phyloP scores from a whole-genome alignment of 1,139 yeast genomes.

The Scheffersomyces quercinus region DNA sequence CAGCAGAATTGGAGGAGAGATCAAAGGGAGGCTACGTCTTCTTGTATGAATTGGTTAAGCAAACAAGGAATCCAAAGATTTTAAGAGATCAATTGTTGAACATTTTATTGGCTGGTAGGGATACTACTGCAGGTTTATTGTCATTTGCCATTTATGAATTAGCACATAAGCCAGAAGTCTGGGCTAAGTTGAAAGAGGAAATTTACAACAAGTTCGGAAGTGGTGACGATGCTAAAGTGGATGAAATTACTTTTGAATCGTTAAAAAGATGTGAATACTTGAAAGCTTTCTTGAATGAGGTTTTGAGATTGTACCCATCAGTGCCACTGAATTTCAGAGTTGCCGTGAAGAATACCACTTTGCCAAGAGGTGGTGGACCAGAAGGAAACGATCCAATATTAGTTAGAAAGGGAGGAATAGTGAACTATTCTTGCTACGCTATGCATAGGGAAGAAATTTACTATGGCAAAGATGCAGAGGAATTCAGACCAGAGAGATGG shows the following conservation, averaged over 20 bases:
- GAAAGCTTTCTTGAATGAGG: conserved; percentile 49
- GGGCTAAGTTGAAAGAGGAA: conserved; percentile 33
- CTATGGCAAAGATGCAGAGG: conserved; percentile 52
- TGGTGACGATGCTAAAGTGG: conserved; percentile 31
- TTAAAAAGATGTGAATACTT: conserved; percentile 51
- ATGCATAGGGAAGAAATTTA: conserved; percentile 45
- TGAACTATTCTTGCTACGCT: conserved; percentile 43
- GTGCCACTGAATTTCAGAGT: conserved; percentile 54
- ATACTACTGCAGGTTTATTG: conserved; percentile 47
- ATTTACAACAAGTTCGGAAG: conserved; percentile 35
- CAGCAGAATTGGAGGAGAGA: conserved; percentile 36
- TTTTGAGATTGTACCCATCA: conserved; percentile 54
- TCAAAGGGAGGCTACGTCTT: conserved; percentile 40
- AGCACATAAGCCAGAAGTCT: conserved; percentile 40
- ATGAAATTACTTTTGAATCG: conserved; percentile 46
- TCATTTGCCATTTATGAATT: conserved; percentile 43
- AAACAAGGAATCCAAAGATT: conserved; percentile 42
- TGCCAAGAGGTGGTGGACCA: conserved; percentile 56
- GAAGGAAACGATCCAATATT: conserved; percentile 43
- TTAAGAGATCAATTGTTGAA: conserved; percentile 48
- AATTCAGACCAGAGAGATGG: conserved; percentile 56
- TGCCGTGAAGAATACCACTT: conserved; percentile 45
- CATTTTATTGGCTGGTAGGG: conserved; percentile 49
- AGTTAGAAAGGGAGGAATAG: conserved; percentile 46
- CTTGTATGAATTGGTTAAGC: conserved; percentile 46